Conservation (phyloP, 352 stramenopile species). For the Phytophthora cryptogea region DNA sequence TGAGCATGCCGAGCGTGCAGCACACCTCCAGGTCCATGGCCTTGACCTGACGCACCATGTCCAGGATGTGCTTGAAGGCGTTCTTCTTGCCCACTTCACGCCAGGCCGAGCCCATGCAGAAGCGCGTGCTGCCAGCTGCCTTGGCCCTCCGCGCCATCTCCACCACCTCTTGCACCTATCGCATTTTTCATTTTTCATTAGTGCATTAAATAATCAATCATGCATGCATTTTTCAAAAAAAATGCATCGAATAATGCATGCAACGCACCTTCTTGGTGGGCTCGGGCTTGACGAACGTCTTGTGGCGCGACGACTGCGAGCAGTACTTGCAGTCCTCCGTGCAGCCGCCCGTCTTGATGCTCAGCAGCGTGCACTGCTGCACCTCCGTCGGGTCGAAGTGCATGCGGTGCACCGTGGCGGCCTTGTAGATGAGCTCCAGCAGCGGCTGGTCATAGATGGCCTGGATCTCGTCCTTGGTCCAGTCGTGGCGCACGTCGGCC, state of each 20-base stretch:
- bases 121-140: constrained; percentile 95
- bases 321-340: constrained; percentile 96
- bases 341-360: constrained; percentile 97
- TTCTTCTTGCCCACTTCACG: constrained; percentile 98
- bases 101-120: constrained; percentile 99
- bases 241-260: too few species aligned
- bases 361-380: constrained; percentile 97
- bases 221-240: neutral
- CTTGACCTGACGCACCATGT: constrained; percentile 95
- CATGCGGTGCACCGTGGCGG: constrained; percentile 96
- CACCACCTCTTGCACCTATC: constrained; percentile 92
- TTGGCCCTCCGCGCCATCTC: constrained; percentile 95
- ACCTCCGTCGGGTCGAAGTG: constrained; percentile 97
- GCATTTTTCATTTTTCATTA: neutral
- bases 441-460: constrained; percentile 95
- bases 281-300: constrained; percentile 99
- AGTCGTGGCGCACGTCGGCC: constrained; percentile 83
- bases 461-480: constrained; percentile 95
- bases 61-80: constrained; percentile 97
- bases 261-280: constrained; percentile 90
- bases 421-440: constrained; percentile 97
- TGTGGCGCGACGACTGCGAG: constrained; percentile 95
- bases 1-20: constrained; percentile 98
- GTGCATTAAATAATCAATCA: neutral
- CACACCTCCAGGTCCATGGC: constrained; percentile 94